Conservation (phyloP, 164 flowering plant genomes). For the Liriodendron chinense region DNA sequence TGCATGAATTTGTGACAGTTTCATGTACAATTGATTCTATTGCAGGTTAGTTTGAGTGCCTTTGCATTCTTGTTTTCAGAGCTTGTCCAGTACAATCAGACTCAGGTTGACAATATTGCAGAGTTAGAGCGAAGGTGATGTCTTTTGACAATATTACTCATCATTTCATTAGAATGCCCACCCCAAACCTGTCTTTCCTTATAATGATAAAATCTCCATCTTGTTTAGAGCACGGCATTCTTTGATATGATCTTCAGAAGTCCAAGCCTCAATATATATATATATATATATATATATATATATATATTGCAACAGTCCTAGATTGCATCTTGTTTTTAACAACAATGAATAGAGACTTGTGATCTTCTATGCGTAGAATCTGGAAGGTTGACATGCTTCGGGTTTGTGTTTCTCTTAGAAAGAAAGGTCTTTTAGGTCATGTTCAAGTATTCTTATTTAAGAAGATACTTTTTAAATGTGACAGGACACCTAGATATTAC, state of each 20-base stretch:
- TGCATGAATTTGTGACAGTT: background rate
- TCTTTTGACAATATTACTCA: background rate
- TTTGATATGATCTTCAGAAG: no score
- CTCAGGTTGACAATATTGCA: conserved; percentile 93
- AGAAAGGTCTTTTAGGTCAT: no score
- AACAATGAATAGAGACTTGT: no score
- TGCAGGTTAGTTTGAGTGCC: conserved; percentile 95
- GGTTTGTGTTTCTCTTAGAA: no score
- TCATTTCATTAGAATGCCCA: background rate
- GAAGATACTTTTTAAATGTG: no score
- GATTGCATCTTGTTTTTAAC: background rate
- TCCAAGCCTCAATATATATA: background rate
- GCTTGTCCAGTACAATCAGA: conserved; percentile 97
- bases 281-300: no score
- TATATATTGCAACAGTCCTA: background rate
- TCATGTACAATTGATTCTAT: conserved; percentile 1
- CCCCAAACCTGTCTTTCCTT: background rate
- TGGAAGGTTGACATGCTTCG: no score
- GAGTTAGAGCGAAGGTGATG: conserved; percentile 89
- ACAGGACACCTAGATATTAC: no score
- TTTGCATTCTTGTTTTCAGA: conserved; percentile 94
- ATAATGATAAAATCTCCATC: background rate
- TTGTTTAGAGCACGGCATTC: background rate
- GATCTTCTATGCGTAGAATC: no score
- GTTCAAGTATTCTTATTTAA: no score